Conservation (phyloP, 768 basidiomycete genomes). For the Suillus paluster region DNA sequence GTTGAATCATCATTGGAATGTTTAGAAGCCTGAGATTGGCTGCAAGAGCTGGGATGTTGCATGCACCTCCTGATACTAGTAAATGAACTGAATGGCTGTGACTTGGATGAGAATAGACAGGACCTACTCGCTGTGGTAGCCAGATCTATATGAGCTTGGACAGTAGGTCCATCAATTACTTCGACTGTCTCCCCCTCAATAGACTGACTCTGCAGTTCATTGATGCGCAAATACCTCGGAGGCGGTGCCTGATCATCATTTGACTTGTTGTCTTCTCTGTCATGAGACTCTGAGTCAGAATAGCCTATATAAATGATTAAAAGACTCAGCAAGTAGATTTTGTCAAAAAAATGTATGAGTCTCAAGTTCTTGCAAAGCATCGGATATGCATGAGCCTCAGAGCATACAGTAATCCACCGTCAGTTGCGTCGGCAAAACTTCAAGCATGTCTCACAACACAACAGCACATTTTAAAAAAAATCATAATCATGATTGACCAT, state of each 20-base stretch:
- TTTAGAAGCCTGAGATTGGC: neutral
- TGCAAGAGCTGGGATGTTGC: neutral
- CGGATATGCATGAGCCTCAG: slow-evolving; percentile 1
- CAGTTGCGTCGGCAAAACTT: neutral
- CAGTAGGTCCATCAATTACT: neutral
- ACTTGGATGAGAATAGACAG: slow-evolving; percentile 3
- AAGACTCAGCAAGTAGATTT: too few relatives aligned
- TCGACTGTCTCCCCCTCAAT: neutral
- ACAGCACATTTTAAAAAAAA: neutral
- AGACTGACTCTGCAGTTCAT: neutral
- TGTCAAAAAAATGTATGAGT: neutral
- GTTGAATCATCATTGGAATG: neutral
- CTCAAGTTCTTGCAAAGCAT: neutral
- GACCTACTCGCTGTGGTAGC: slow-evolving; percentile 38
- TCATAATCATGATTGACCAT: neutral
- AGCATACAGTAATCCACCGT: slow-evolving; percentile 21
- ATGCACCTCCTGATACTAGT: neutral
- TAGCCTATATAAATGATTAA: neutral
- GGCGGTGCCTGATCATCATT: slow-evolving; percentile 1
- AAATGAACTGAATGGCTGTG: neutral
- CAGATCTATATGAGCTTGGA: slow-evolving; percentile 8
- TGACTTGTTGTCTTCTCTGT: neutral
- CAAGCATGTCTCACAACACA: neutral
- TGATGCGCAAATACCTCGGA: neutral
- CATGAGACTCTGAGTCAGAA: too few relatives aligned